Conservation (phyloP, 2,329 filamentous ascomycete species). For the Cordyceps javanica region DNA sequence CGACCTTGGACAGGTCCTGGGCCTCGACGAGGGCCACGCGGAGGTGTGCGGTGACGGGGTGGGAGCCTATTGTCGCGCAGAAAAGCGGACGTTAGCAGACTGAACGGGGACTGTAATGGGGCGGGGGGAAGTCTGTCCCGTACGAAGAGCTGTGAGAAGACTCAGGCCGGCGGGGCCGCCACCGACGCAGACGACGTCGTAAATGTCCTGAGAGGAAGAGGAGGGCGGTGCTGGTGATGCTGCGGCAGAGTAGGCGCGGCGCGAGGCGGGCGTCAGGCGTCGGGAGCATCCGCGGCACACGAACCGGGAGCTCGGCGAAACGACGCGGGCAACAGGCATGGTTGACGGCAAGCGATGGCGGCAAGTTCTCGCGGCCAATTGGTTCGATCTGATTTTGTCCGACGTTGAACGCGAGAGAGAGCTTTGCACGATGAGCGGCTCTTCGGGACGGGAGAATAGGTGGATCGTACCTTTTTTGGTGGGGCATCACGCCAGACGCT, state of each 20-base stretch:
- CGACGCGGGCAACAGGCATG: conserved; percentile 24
- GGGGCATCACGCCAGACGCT: conserved; percentile 5
- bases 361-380: neutral
- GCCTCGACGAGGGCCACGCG: conserved; percentile 86
- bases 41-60: conserved; percentile 66
- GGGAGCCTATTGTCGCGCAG: conserved; percentile 54
- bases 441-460: neutral
- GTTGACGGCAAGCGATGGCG: neutral
- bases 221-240: conserved; percentile 32
- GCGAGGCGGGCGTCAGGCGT: conserved; percentile 23
- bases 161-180: conserved; percentile 87
- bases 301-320: conserved; percentile 26
- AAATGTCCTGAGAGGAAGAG: conserved; percentile 58
- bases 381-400: neutral
- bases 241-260: conserved; percentile 33
- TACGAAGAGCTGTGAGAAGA: conserved; percentile 70
- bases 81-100: conserved; percentile 10
- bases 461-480: neutral
- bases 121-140: conserved; percentile 20
- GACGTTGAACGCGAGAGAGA: neutral
- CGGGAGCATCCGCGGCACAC: conserved; percentile 34
- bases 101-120: neutral
- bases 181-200: conserved; percentile 88
- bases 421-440: no score
- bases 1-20: conserved; percentile 69